Conservation (phyloP, 2,329 filamentous ascomycete species). For the Fusarium foetens region DNA sequence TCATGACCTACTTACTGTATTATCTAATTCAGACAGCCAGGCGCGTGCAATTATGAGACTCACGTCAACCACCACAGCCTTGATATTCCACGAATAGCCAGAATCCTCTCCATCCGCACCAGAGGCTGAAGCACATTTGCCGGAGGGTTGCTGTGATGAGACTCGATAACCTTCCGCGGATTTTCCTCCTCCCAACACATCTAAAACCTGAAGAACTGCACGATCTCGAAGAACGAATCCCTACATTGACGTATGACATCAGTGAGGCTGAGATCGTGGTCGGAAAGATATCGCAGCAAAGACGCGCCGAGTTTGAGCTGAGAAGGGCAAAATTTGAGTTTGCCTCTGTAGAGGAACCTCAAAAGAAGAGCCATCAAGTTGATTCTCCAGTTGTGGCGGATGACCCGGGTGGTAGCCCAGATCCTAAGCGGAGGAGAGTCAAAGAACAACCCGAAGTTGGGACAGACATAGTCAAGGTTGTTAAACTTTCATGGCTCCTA, state of each 20-base stretch:
- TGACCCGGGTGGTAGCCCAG: slow-evolving; percentile 6
- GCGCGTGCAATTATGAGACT: not conserved
- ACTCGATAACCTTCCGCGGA: slow-evolving; percentile 61
- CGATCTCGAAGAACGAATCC: slow-evolving; percentile 71
- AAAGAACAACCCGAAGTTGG: not conserved
- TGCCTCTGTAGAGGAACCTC: slow-evolving; percentile 49
- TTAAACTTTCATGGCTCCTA: slow-evolving; percentile 68
- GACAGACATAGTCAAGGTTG: slow-evolving; percentile 59
- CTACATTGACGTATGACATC: slow-evolving; percentile 75
- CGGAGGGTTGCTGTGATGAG: slow-evolving; percentile 33
- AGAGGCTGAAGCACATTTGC: not conserved
- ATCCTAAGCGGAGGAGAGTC: slow-evolving; percentile 36
- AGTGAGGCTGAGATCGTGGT: slow-evolving; percentile 78
- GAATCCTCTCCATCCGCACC: not conserved
- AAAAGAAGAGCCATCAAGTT: not conserved
- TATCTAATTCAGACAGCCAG: not conserved
- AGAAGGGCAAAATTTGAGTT: slow-evolving; percentile 71
- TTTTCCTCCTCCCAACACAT: slow-evolving; percentile 79
- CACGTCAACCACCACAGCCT: not conserved
- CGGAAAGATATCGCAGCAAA: slow-evolving; percentile 75
- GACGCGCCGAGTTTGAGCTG: slow-evolving; percentile 81
- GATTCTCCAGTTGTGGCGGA: not conserved
- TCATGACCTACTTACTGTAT: not conserved
- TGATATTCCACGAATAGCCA: not conserved
- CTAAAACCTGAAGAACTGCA: slow-evolving; percentile 71